phyloP scores from a whole-genome alignment of 495 filamentous ascomycete species.

The Copromyces sp. region DNA sequence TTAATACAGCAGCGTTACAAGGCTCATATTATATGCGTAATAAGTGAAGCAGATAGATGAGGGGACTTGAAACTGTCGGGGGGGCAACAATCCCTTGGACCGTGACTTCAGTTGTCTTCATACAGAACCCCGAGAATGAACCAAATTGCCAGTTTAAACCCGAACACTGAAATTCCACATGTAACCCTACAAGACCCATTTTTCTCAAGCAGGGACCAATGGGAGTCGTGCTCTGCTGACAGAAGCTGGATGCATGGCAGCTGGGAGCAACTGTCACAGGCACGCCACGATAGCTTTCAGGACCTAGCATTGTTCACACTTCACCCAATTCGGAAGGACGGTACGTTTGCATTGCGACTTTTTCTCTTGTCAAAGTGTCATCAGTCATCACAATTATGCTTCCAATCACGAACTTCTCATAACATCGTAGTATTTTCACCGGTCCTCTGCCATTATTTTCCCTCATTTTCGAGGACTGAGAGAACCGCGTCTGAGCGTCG shows the following conservation, averaged over 20 bases:
- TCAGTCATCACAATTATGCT: neutral
- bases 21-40: neutral
- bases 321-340: neutral
- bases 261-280: neutral
- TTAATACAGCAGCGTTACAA: neutral
- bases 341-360: neutral
- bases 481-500: neutral
- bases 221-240: neutral
- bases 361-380: neutral
- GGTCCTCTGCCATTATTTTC: neutral
- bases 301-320: neutral
- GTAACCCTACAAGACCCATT: neutral
- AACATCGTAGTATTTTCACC: neutral
- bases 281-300: neutral
- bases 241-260: neutral
- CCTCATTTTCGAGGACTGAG: neutral
- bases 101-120: neutral
- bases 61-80: neutral
- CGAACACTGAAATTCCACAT: neutral
- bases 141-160: neutral
- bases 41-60: neutral
- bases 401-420: neutral
- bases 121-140: neutral
- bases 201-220: neutral
- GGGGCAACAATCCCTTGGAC: neutral